These are phyloP conservation scores for Ceratobasidium sp. DNA, from an alignment of 1,284 basidiomycete genomes.

Conservation along the genomic window DNA sequence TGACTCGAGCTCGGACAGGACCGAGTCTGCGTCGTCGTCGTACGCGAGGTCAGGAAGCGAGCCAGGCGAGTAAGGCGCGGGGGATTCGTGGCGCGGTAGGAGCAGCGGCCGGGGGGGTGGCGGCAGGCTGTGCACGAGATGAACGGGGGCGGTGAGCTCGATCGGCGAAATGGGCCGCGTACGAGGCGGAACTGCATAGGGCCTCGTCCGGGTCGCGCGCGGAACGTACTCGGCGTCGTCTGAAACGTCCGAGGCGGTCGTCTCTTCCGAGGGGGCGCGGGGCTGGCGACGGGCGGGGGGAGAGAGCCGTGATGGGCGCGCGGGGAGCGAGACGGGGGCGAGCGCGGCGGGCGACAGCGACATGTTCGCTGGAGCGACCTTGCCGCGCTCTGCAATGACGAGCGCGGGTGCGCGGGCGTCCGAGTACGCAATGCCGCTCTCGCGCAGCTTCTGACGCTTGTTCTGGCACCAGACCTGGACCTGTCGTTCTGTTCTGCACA, in stretches of 20 bases:
- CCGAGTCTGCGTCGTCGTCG: constrained; percentile 36
- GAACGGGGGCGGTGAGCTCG: constrained; percentile 36
- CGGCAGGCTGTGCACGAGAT: constrained; percentile 21
- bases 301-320: constrained; percentile 16
- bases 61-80: constrained; percentile 8
- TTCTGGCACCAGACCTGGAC: constrained; percentile 45
- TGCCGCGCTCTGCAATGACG: constrained; percentile 43
- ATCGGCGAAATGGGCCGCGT: constrained; percentile 35
- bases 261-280: constrained; percentile 6
- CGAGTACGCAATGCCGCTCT: constrained; percentile 41
- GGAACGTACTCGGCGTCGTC: constrained; percentile 38
- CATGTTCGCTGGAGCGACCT: constrained; percentile 29
- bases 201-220: constrained; percentile 28
- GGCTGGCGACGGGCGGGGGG: constrained; percentile 12
- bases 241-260: background rate
- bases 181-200: constrained; percentile 21
- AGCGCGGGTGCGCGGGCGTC: constrained; percentile 31
- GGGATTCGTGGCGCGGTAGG: constrained; percentile 6
- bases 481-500: constrained; percentile 35
- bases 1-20: constrained; percentile 34
- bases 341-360: constrained; percentile 17
- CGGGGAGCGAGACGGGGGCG: constrained; percentile 1
- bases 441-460: constrained; percentile 42
- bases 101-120: constrained; percentile 9
- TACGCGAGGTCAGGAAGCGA: constrained; percentile 37